Evolutionary conservation across 2,329 filamentous ascomycete genomes (phyloP).

Genomic region (Stachybotrys chartarum): DNA sequence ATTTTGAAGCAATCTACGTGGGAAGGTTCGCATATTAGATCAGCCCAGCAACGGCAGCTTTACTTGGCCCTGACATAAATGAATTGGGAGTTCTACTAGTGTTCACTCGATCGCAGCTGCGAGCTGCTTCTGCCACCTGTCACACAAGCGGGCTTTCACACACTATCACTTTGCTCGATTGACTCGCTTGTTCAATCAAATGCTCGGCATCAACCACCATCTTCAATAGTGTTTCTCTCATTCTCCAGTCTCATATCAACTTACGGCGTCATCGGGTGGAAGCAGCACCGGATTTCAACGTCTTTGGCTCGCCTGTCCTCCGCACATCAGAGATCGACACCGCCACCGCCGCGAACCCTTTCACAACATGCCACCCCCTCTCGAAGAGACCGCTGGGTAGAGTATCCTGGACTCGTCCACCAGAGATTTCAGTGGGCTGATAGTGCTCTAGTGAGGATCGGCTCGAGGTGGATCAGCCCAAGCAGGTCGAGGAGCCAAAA

Average conservation of each 20-base stretch:
- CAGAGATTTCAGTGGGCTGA: background rate
- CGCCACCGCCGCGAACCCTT: background rate
- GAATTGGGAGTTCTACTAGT: background rate
- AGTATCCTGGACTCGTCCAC: background rate
- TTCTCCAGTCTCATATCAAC: no score
- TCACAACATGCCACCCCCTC: background rate
- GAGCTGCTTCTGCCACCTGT: background rate
- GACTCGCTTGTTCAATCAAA: background rate
- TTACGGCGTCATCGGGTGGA: no score
- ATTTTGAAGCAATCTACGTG: no score
- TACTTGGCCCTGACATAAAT: background rate
- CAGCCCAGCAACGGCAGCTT: no score
- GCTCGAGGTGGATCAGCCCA: background rate
- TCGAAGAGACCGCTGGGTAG: background rate
- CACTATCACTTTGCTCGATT: background rate
- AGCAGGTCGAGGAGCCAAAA: background rate
- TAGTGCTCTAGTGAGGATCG: background rate
- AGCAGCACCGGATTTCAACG: no score
- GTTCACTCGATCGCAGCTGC: background rate
- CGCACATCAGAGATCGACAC: no score
- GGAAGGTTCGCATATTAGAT: no score
- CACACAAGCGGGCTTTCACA: background rate
- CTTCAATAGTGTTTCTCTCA: no score
- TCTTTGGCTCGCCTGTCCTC: no score
- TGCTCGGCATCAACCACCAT: no score